These are phyloP conservation scores for Zasmidium angulare DNA, from an alignment of 2,329 filamentous ascomycete species.

Conservation along the genomic window DNA sequence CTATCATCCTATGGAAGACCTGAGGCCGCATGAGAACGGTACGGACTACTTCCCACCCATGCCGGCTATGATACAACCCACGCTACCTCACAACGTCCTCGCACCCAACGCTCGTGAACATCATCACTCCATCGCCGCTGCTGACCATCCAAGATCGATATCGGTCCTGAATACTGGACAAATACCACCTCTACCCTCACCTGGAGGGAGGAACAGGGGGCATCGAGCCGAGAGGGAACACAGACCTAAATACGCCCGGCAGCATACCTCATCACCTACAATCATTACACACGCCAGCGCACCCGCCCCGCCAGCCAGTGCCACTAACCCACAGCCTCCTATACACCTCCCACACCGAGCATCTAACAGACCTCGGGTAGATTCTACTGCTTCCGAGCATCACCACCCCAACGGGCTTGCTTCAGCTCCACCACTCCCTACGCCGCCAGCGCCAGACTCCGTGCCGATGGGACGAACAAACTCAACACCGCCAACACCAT, in stretches of 20 bases:
- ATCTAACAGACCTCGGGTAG: slow-evolving; percentile 34
- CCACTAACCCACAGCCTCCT: slow-evolving; percentile 28
- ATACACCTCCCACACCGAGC: slow-evolving; percentile 39
- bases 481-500: slow-evolving; percentile 35
- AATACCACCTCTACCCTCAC: slow-evolving; percentile 77
- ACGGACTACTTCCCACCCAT: slow-evolving; percentile 83
- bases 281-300: slow-evolving; percentile 51
- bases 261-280: slow-evolving; percentile 80
- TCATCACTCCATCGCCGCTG: slow-evolving; percentile 36
- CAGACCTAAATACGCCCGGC: slow-evolving; percentile 63
- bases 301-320: slow-evolving; percentile 25
- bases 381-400: slow-evolving; percentile 46
- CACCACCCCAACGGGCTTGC: slow-evolving; percentile 40
- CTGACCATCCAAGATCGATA: slow-evolving; percentile 64
- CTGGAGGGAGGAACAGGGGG: slow-evolving; percentile 60
- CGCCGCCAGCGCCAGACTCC: slow-evolving; percentile 47
- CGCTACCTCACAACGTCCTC: slow-evolving; percentile 37
- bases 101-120: slow-evolving; percentile 37
- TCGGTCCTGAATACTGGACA: slow-evolving; percentile 79
- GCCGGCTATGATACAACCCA: slow-evolving; percentile 48
- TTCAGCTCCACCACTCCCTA: slow-evolving; percentile 55
- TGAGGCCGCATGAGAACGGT: slow-evolving; percentile 65
- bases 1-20: slow-evolving; percentile 62
- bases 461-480: slow-evolving; percentile 21
- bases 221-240: slow-evolving; percentile 28